Evolutionary conservation across 306 rosid genomes (phyloP), one percentile per base, ranked within the genome.

Genomic region (Corylus heterophylla): DNA sequence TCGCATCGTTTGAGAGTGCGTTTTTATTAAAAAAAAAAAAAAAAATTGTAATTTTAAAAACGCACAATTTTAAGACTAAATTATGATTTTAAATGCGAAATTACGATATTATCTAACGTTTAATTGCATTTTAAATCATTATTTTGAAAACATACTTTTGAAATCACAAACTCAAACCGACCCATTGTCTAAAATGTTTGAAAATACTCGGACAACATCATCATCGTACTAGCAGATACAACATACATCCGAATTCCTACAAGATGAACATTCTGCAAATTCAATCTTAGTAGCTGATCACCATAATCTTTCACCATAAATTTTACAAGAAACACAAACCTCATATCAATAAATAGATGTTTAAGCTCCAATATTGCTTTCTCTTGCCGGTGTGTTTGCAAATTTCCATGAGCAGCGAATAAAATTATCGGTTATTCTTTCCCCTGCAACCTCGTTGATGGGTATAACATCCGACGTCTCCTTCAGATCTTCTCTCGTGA

Each of bases 351-450:
- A 4, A 71, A 71, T 7, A 9, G 13, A 48, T 50, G 6, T 14
- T 71, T 71, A 71, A 71, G 75, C 44, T 71, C 16, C 1, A 31
- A 31, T 31, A 12, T 22, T 48, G 71, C 71, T 50, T 16, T 13
- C 54, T 64, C 73, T 84, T 10, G 71, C 59, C 50, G 87, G 87
- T 47, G 87, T 89, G 69, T 85, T 37, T 54, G 92, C 91, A 83
- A 87, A 92, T 82, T 77, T 85, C 97, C 97, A 92, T 35, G 92
- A 85, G 70, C 82, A 82, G 78, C 78, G 68, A 12, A 83, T 27
- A 22, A 83, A 83, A 74, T 54, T 44, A 1, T 44, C 90, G 11
- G 77, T 59, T 5, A 80, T 74, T 67, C 94, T 84, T 54, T 82
- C 56, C 62, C 92, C 92, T 17, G 67, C 84, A 8, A 82, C 89